A percentile compares a stretch with the other conserved stretches of the same genome.
phyloP scores from a whole-genome alignment of 805 yeast genomes.

The Sugiyamaella americana region DNA sequence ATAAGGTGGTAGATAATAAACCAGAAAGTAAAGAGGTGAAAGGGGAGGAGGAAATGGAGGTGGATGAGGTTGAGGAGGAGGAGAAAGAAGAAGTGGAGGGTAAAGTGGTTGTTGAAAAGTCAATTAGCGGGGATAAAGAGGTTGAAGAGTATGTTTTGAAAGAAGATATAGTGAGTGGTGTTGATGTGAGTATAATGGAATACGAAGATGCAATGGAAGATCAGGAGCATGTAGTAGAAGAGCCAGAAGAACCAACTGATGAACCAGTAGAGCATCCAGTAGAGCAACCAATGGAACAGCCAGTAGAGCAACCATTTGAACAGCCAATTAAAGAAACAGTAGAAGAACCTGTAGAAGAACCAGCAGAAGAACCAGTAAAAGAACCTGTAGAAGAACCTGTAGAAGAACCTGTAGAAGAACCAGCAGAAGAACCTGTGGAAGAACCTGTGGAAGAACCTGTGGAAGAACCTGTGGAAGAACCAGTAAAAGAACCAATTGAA shows the following conservation, averaged over 20 bases:
- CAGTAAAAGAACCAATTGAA: background rate
- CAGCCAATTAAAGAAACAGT: background rate
- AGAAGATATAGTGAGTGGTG: background rate
- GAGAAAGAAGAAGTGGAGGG: background rate
- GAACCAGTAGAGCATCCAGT: background rate
- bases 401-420: background rate
- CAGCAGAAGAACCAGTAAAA: background rate
- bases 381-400: background rate
- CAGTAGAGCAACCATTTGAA: background rate
- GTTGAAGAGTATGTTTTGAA: background rate
- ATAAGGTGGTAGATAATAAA: background rate
- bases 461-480: background rate
- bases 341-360: background rate
- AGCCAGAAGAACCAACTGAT: background rate
- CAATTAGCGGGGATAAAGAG: background rate
- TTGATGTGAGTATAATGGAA: background rate
- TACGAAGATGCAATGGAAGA: background rate
- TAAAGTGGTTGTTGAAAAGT: background rate
- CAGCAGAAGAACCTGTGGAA: background rate
- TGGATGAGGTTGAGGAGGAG: background rate
- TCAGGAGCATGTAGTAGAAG: background rate
- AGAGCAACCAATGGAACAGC: background rate
- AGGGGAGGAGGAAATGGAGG: slow-evolving; percentile 3
- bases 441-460: background rate
- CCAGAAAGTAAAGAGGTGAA: background rate